Percentiles rank a stretch among this genome's conserved stretches.
Conservation (phyloP, 2,329 filamentous ascomycete species). For the Alternaria postmessia region DNA sequence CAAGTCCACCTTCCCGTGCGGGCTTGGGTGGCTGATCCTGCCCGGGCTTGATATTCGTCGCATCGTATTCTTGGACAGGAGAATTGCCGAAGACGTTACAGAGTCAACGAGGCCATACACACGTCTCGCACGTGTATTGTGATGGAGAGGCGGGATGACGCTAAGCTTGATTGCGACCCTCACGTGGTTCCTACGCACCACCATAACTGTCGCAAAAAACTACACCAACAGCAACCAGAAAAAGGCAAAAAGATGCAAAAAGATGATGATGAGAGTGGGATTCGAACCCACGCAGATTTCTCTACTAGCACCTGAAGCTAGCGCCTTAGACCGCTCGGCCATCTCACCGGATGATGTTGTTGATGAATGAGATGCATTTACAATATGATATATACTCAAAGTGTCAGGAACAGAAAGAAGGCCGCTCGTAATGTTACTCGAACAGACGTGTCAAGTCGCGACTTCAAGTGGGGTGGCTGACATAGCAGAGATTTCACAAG, state of each 20-base stretch:
- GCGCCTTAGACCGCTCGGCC: constrained; percentile 50
- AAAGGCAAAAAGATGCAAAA: constrained; percentile 15
- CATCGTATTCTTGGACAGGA: background rate
- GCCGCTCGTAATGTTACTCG: no score
- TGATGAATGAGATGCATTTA: no score
- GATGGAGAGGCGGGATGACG: background rate
- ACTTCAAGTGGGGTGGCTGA: background rate
- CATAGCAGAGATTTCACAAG: background rate
- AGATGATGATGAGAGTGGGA: constrained; percentile 47
- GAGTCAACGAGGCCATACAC: background rate
- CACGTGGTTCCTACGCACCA: background rate
- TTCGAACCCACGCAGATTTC: constrained; percentile 48
- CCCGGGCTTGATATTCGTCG: background rate
- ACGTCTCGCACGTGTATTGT: no score
- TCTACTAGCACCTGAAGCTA: constrained; percentile 51
- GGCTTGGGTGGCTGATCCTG: background rate
- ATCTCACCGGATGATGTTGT: constrained; percentile 24
- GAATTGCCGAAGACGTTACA: background rate
- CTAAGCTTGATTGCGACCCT: constrained; percentile 6
- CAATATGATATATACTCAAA: no score
- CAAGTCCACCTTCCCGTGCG: constrained; percentile 22
- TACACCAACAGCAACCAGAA: background rate
- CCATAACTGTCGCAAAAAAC: background rate
- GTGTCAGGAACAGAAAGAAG: no score
- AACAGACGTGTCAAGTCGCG: background rate